phyloP scores from a whole-genome alignment of 768 basidiomycete species.

The Panaeolus papilionaceus region DNA sequence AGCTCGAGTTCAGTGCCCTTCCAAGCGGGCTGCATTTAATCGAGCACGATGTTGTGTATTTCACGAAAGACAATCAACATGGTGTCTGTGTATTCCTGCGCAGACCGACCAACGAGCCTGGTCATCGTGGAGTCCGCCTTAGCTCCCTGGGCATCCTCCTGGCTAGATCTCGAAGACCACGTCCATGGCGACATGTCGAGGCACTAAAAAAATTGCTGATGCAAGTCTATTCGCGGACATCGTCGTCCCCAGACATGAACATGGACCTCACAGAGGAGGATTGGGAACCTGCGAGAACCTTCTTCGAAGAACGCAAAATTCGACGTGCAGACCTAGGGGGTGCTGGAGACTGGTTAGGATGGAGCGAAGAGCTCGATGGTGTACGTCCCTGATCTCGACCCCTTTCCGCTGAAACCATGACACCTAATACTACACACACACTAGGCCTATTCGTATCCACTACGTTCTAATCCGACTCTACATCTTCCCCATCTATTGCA shows the following conservation, averaged over 20 bases:
- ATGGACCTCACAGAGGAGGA: slow-evolving; percentile 59
- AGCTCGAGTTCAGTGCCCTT: slow-evolving; percentile 81
- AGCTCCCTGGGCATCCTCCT: slow-evolving; percentile 80
- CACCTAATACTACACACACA: not conserved
- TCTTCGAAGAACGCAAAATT: slow-evolving; percentile 70
- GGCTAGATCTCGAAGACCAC: slow-evolving; percentile 64
- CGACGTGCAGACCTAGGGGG: slow-evolving; percentile 56
- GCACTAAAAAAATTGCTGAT: slow-evolving; percentile 66
- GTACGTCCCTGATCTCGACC: slow-evolving; percentile 37
- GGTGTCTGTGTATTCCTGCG: slow-evolving; percentile 81
- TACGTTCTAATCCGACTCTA: slow-evolving; percentile 57
- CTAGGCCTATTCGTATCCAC: slow-evolving; percentile 35
- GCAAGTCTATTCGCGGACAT: slow-evolving; percentile 52
- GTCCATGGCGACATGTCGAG: slow-evolving; percentile 78
- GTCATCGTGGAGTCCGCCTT: slow-evolving; percentile 81
- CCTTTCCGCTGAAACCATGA: slow-evolving; percentile 12
- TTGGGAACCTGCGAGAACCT: slow-evolving; percentile 66
- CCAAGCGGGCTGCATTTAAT: slow-evolving; percentile 85
- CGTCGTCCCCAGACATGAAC: slow-evolving; percentile 37
- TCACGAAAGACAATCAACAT: slow-evolving; percentile 69
- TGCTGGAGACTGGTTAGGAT: slow-evolving; percentile 68
- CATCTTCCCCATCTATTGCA: slow-evolving; percentile 80
- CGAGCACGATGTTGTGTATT: slow-evolving; percentile 82
- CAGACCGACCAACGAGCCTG: slow-evolving; percentile 68
- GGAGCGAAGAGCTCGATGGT: slow-evolving; percentile 69